Evolutionary conservation across 2,329 filamentous ascomycete genomes (phyloP), one percentile per base, ranked within the genome.

Genomic region (Fusarium pininemorale): DNA sequence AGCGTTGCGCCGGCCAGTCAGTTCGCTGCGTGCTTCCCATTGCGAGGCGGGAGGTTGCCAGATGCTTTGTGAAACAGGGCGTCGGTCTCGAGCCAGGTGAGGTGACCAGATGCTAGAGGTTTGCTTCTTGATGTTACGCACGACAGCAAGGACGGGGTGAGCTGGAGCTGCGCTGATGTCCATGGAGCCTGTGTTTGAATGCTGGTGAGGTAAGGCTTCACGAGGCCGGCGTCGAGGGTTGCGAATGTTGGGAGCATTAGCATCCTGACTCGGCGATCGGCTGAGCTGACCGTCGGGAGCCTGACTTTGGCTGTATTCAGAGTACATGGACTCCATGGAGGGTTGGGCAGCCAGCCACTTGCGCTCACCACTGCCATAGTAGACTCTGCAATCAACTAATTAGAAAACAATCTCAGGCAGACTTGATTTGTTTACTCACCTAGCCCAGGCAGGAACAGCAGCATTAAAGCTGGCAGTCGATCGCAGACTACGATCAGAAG

Each of bases 31-130:
- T 6, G 88, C 83, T 15, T 88, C 88, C 82, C 91, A 93, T 68
- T 90, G 89, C 28, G 93, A 84, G 3, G 91, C 91, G 2, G 94
- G 94, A 4, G 94, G 91, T 69, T 91, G 90, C 93, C 94, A 96
- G 22, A 91, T 85, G 78, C 89, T 92, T 74, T 85, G 89, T 66
- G 85, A 83, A 62, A 86, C 85, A 51, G 89, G 86, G 22, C 91
- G 85, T 65, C 89, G 87, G 79, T 95, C 92, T 18, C 86, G 84
- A 57, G 88, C 87, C 37, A 95, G 83, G 81, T 95, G 93, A 15
- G 93, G 93, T 7, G 92, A 94, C 91, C 92, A 94, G 72, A 93
- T 87, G 73, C 89, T 87, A 42, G 91, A 89, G 60, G 86, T 85
- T 75, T 87, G 87, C 79, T 88, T 87, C 74, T 81, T 83, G 32